Base-by-base conservation (phyloP, 176 grass and related monocot species). In the Paspalum vaginatum region DNA sequence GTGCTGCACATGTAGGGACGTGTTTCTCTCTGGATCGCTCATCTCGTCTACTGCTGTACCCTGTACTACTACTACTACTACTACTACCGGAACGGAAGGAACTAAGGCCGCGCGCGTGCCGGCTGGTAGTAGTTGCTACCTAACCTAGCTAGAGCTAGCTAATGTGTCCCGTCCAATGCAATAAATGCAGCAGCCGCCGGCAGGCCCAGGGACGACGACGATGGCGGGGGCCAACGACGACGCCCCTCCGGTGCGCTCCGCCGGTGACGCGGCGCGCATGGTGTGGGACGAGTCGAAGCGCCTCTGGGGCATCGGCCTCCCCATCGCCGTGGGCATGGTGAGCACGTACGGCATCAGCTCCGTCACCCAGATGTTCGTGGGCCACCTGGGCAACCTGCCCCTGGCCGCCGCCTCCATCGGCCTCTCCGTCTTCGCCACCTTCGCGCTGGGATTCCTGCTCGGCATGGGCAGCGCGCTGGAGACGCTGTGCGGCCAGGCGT, bases 401-500 rank as follows among this genome's bases (percentile, higher is more conserved):
- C 87, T 93, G 11, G 85, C 91, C 50, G 85, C 58, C 74, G 82
- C 86, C 11, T 80, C 91, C 82, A 77, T 93, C 56, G 74, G 55
- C 44, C 87, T 93, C 74, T 87, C 85, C 85, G 91, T 93, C 45
- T 62, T 88, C 82, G 4, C 57, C 85, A 85, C 67, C 82, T 90
- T 93, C 82, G 38, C 85, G 16, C 80, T 93, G 38, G 88, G 88
- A 18, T 93, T 93, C 82, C 88, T 90, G 61, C 82, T 89, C 21
- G 90, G 92, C 67, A 98, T 98, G 95, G 95, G 89, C 46, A 98
- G 92, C 78, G 90, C 95, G 39, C 68, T 98, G 41, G 92, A 98
- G 82, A 98, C 90, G 38, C 88, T 98, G 2, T 98, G 95, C 70
- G 95, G 92, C 15, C 95, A 98, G 73, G 87, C 92, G 12, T 94